Percentiles rank a stretch among this genome's conserved stretches.
Conservation (phyloP, 2,329 filamentous ascomycete genomes). For the Sporothrix curviconia region DNA sequence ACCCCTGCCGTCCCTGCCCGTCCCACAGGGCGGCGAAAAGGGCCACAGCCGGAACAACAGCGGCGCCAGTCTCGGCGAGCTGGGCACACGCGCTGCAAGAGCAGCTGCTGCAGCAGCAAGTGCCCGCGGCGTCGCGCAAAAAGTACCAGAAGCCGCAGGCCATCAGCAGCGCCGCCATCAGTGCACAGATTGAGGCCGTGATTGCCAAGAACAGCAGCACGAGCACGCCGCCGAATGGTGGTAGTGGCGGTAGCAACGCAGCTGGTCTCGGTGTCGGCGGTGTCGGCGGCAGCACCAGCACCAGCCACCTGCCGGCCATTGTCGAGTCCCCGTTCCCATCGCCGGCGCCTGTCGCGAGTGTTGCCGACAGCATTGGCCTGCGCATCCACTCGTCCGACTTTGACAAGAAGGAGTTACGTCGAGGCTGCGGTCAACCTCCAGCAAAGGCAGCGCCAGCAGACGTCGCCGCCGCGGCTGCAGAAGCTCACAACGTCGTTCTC, state of each 20-base stretch:
- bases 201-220: too few relatives aligned
- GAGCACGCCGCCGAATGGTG: background rate
- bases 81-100: background rate
- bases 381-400: constrained; percentile 10
- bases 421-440: background rate
- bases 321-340: constrained; percentile 23
- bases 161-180: background rate
- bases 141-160: constrained; percentile 2
- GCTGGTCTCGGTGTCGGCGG: background rate
- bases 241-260: background rate
- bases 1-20: background rate
- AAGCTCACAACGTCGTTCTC: constrained; percentile 22
- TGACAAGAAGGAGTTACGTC: background rate
- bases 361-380: background rate
- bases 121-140: background rate
- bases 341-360: background rate
- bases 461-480: constrained; percentile 16
- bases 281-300: background rate
- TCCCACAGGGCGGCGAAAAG: background rate
- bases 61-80: background rate
- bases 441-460: background rate
- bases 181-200: too few relatives aligned
- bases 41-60: background rate
- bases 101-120: background rate
- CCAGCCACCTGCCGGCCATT: constrained; percentile 11